phyloP scores from a whole-genome alignment of 768 basidiomycete genomes.

The Psilocybe tampanensis region DNA sequence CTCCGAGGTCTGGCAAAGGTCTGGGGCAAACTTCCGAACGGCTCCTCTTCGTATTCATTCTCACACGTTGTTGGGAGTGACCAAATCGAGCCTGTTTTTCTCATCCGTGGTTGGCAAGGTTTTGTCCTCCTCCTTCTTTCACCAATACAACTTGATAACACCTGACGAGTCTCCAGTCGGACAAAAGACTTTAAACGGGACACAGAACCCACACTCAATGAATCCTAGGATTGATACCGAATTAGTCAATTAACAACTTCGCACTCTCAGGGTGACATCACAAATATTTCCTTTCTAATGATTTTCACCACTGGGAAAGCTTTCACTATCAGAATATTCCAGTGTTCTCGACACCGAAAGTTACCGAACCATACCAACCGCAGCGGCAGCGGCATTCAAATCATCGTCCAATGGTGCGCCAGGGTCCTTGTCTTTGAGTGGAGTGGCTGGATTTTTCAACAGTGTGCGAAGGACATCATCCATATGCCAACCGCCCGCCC shows the following conservation, averaged over 20 bases:
- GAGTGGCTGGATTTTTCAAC: not conserved
- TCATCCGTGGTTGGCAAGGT: slow-evolving; percentile 4
- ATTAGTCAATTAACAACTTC: not conserved
- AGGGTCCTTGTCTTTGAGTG: not conserved
- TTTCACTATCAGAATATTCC: not conserved
- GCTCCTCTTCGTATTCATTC: not conserved
- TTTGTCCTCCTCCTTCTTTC: not conserved
- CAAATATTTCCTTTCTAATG: not conserved
- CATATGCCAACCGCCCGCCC: slow-evolving; percentile 23
- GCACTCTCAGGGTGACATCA: not conserved
- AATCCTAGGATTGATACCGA: not conserved
- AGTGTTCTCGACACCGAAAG: slow-evolving; percentile 4
- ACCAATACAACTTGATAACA: not conserved
- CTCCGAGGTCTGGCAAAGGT: not conserved
- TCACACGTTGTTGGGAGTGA: not conserved
- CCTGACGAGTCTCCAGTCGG: not conserved
- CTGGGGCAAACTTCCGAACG: not conserved
- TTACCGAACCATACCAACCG: slow-evolving; percentile 14
- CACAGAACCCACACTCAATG: not conserved
- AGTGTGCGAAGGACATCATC: slow-evolving; percentile 14
- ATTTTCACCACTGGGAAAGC: not conserved
- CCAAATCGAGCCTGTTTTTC: not conserved
- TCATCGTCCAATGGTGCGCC: slow-evolving; percentile 6
- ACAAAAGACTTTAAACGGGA: not conserved
- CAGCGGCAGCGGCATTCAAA: slow-evolving; percentile 1